Evolutionary conservation across 305 asterid species (phyloP).

Genomic region (Solanum hybrid): DNA sequence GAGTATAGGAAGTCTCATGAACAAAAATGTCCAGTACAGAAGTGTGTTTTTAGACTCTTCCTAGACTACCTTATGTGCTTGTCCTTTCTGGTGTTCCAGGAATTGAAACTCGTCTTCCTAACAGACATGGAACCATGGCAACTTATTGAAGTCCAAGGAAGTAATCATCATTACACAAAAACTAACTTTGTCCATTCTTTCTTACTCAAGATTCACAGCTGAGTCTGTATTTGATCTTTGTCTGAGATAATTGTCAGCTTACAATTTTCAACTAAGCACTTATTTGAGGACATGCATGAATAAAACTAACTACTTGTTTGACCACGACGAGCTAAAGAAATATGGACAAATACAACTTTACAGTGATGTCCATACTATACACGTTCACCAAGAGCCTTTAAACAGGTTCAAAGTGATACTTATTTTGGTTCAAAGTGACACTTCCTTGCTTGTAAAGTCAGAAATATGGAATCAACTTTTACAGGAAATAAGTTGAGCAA

Average conservation of each 20-base stretch:
- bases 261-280: neutral
- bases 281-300: neutral
- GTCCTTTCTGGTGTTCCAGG: neutral
- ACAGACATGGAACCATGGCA: neutral
- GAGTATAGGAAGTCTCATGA: neutral
- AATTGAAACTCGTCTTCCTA: neutral
- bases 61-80: neutral
- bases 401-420: neutral
- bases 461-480: neutral
- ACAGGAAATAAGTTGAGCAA: neutral
- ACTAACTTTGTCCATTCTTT: neutral
- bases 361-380: neutral
- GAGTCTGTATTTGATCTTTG: neutral
- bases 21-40: neutral
- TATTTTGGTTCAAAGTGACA: neutral
- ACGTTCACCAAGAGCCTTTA: neutral
- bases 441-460: neutral
- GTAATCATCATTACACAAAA: neutral
- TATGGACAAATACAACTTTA: neutral
- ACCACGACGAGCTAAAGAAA: neutral
- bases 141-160: neutral
- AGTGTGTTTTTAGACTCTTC: neutral
- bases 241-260: neutral
- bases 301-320: neutral
- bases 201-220: neutral